Evolutionary conservation across 306 rosid genomes (phyloP).

Genomic region (Pyrus betulifolia): DNA sequence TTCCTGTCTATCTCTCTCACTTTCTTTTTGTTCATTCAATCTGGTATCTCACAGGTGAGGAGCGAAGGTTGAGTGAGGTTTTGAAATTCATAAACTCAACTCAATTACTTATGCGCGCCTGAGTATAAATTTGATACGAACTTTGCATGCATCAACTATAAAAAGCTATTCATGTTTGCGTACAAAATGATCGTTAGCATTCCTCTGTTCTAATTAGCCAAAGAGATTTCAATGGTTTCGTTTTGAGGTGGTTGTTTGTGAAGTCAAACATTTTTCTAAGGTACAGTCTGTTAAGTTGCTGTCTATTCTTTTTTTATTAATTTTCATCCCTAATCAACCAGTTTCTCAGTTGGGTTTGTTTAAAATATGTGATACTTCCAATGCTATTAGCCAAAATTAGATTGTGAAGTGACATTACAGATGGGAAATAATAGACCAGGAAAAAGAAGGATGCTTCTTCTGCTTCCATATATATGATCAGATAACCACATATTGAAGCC

Average conservation of each 20-base stretch:
- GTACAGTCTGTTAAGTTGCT: background rate
- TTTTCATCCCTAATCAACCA: background rate
- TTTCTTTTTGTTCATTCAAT: background rate
- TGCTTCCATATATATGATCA: background rate
- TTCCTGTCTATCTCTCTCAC: background rate
- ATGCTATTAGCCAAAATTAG: background rate
- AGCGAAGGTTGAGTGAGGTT: background rate
- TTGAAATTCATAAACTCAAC: background rate
- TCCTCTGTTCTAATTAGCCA: no score
- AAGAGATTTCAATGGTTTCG: no score
- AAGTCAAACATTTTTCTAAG: background rate
- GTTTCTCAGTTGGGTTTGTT: background rate
- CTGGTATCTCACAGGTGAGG: background rate
- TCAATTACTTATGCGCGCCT: no score
- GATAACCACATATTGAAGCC: background rate
- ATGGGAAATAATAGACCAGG: background rate
- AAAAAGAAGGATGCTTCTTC: background rate
- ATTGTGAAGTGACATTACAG: background rate
- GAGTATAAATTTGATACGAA: no score
- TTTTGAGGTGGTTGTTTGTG: no score
- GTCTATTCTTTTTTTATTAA: background rate
- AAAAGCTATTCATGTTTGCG: no score
- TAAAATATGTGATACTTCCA: background rate
- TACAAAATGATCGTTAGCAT: no score
- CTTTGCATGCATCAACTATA: no score